A percentile compares a stretch with the other conserved stretches of the same genome.
Evolutionary conservation across 768 basidiomycete genomes (phyloP).

Genomic region (Tricholoma hemisulphureum): DNA sequence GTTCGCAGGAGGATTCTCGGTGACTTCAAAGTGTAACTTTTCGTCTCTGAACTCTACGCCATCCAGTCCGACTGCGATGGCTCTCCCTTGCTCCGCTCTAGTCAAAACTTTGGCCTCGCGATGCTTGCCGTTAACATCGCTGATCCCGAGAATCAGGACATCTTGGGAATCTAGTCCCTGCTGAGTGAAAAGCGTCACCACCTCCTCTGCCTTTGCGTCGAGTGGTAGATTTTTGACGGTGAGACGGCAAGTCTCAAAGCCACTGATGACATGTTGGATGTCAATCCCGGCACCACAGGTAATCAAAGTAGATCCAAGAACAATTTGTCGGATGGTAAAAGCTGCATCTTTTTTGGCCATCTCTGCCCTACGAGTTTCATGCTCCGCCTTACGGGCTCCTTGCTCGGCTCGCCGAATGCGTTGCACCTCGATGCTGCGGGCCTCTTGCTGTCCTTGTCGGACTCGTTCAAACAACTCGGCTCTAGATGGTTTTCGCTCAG

Average conservation of each 20-base stretch:
- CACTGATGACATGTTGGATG: slow-evolving; percentile 43
- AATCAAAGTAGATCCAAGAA: slow-evolving; percentile 47
- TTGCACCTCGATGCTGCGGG: neutral
- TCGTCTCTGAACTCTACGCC: slow-evolving; percentile 48
- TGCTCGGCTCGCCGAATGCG: slow-evolving; percentile 18
- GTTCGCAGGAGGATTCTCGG: slow-evolving; percentile 35
- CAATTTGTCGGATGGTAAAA: slow-evolving; percentile 40
- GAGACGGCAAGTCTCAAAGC: slow-evolving; percentile 52
- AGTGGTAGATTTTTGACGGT: slow-evolving; percentile 45
- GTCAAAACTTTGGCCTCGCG: slow-evolving; percentile 45
- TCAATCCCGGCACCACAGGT: slow-evolving; percentile 50
- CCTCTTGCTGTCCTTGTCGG: slow-evolving; percentile 16
- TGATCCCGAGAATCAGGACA: slow-evolving; percentile 35
- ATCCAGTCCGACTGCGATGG: slow-evolving; percentile 44
- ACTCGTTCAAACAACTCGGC: slow-evolving; percentile 6
- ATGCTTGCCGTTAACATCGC: slow-evolving; percentile 23
- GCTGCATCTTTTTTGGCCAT: slow-evolving; percentile 37
- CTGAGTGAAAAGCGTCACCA: slow-evolving; percentile 41
- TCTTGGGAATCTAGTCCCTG: slow-evolving; percentile 39
- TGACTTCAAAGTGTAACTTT: slow-evolving; percentile 40
- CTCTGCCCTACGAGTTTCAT: neutral
- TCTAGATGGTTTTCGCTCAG: slow-evolving; percentile 9
- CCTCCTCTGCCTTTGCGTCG: slow-evolving; percentile 37
- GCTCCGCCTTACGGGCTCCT: slow-evolving; percentile 1
- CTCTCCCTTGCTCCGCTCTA: slow-evolving; percentile 38